These are phyloP conservation scores for Dictyostelium brefeldianum DNA, from an alignment of 78 protist species.

Conservation along the genomic window DNA sequence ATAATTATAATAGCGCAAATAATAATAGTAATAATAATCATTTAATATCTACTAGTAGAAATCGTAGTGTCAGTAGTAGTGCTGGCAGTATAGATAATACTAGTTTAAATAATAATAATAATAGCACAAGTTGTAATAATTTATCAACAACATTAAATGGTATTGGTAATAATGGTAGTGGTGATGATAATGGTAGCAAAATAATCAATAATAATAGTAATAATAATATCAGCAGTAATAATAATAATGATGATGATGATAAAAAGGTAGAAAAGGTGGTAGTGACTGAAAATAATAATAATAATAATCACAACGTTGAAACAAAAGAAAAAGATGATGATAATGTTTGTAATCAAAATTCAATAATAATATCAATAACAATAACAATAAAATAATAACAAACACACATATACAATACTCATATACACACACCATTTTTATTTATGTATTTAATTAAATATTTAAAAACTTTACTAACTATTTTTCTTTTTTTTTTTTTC, in stretches of 20 bases:
- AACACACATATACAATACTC: neutral
- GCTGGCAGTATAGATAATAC: conserved; percentile 15
- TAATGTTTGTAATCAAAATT: conserved; percentile 2
- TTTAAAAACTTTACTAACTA: neutral
- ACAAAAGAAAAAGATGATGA: neutral
- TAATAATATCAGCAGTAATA: neutral
- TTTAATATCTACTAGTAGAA: neutral
- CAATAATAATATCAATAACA: neutral
- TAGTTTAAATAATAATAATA: neutral
- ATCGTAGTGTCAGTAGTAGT: conserved; percentile 31
- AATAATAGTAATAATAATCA: neutral
- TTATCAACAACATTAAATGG: neutral
- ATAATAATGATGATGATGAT: neutral
- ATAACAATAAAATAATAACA: neutral
- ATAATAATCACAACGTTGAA: neutral
- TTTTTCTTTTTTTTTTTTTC: neutral
- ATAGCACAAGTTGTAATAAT: too few species aligned
- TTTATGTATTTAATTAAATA: neutral
- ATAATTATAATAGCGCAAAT: conserved; percentile 1
- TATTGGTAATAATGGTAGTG: neutral
- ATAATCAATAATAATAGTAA: neutral
- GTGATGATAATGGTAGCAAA: neutral
- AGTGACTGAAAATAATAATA: neutral
- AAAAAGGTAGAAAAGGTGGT: neutral
- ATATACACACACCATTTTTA: too few species aligned